phyloP scores from a whole-genome alignment of 441 rosid species.

The Capsella rubella region DNA sequence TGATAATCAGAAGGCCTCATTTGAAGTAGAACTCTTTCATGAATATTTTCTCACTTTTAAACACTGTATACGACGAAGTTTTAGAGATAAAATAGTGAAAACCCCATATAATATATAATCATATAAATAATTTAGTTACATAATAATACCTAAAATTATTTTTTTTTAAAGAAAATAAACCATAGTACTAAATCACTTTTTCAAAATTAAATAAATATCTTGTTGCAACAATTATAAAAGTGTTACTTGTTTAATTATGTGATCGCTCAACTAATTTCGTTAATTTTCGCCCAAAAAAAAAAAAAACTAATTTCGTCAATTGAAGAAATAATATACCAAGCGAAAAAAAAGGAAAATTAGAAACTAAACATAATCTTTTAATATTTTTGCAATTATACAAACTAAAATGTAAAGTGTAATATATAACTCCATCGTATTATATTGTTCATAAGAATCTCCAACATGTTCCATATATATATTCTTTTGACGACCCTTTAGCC shows the following conservation, averaged over 20 bases:
- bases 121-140: neutral
- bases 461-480: neutral
- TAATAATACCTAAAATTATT: too few relatives aligned
- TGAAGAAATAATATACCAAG: neutral
- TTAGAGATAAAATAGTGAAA: neutral
- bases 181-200: neutral
- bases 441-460: constrained; percentile 8
- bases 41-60: neutral
- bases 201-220: neutral
- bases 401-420: constrained; percentile 3
- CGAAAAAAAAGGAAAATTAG: neutral
- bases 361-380: neutral
- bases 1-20: too few relatives aligned
- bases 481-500: neutral
- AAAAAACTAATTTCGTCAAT: too few relatives aligned
- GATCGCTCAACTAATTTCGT: too few relatives aligned
- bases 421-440: neutral
- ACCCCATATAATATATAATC: neutral
- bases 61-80: too few relatives aligned
- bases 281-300: too few relatives aligned
- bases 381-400: neutral
- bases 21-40: too few relatives aligned
- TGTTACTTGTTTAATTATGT: neutral
- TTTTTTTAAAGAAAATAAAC: too few relatives aligned
- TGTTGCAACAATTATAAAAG: neutral